A percentile compares a stretch with the other conserved stretches of the same genome.
These are phyloP conservation scores for Suhomyces panamericanus DNA, from an alignment of 1,139 yeast genomes.

Conservation along the genomic window DNA sequence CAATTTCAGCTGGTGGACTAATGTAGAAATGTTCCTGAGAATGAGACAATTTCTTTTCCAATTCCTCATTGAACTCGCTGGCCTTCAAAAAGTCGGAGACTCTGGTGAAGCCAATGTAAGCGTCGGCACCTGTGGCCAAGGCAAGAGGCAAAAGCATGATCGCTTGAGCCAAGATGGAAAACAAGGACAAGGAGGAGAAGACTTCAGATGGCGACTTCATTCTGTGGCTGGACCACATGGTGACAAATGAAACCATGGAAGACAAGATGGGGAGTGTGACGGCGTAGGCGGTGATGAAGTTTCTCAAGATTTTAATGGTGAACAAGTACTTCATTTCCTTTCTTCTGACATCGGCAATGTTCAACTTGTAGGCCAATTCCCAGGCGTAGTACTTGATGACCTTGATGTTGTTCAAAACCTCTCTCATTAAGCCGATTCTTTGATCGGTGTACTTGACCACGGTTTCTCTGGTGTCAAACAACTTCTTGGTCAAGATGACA, in stretches of 20 bases:
- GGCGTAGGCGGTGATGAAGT: slow-evolving; percentile 49
- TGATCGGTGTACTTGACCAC: slow-evolving; percentile 44
- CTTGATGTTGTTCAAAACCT: slow-evolving; percentile 42
- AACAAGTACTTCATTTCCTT: slow-evolving; percentile 44
- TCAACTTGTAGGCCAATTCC: slow-evolving; percentile 46
- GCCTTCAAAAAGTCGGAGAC: slow-evolving; percentile 46
- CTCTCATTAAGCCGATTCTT: slow-evolving; percentile 47
- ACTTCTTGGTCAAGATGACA: slow-evolving; percentile 36
- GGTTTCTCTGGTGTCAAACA: slow-evolving; percentile 39
- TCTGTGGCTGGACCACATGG: slow-evolving; percentile 42
- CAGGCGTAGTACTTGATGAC: slow-evolving; percentile 50
- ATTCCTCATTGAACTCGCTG: slow-evolving; percentile 33
- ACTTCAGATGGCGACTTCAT: slow-evolving; percentile 44
- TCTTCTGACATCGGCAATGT: slow-evolving; percentile 37
- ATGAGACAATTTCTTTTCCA: slow-evolving; percentile 20
- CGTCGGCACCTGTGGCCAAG: slow-evolving; percentile 55
- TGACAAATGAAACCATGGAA: slow-evolving; percentile 32
- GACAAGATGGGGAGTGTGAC: slow-evolving; percentile 30
- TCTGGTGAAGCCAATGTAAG: slow-evolving; percentile 50
- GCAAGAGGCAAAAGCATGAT: slow-evolving; percentile 57
- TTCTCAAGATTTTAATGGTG: slow-evolving; percentile 45
- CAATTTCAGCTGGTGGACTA: slow-evolving; percentile 12
- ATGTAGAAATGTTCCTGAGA: slow-evolving; percentile 20
- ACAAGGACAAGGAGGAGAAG: slow-evolving; percentile 53
- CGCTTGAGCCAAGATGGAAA: slow-evolving; percentile 52